These are phyloP conservation scores for Chrysanthemum makinoi DNA, from an alignment of 129 eudicot species.

Conservation along the genomic window DNA sequence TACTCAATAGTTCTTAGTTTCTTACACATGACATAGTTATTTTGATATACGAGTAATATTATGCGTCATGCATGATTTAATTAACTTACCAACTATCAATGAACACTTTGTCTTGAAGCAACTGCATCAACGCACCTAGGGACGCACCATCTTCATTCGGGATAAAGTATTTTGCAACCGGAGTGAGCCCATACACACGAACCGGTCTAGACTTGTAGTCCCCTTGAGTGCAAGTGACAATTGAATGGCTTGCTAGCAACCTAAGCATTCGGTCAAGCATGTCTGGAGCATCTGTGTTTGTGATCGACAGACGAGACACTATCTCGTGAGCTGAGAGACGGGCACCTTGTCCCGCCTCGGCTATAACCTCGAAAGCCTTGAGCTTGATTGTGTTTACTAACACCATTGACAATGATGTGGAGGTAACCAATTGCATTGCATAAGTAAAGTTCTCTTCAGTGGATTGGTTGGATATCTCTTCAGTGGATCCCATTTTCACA, in stretches of 20 bases:
- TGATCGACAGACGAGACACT: conserved; percentile 21
- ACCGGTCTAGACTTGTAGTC: neutral
- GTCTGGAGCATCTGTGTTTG: conserved; percentile 23
- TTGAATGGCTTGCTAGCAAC: conserved; percentile 32
- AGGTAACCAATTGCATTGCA: conserved; percentile 25
- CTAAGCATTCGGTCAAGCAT: conserved; percentile 45
- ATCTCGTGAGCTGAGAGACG: conserved; percentile 15
- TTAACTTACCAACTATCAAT: conserved; percentile 27
- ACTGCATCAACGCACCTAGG: conserved; percentile 23
- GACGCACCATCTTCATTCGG: conserved; percentile 27
- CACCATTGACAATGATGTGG: conserved; percentile 30
- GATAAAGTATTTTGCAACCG: conserved; percentile 21
- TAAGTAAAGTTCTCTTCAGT: conserved; percentile 2
- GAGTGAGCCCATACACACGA: conserved; percentile 28
- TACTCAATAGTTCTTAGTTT: no score
- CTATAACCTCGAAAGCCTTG: conserved; percentile 19
- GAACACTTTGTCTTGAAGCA: conserved; percentile 24
- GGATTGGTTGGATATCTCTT: neutral
- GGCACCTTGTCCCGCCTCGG: conserved; percentile 18
- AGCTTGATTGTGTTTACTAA: conserved; percentile 21
- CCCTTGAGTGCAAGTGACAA: conserved; percentile 26
- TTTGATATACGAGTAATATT: no score
- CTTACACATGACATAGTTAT: no score
- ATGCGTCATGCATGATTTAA: no score
- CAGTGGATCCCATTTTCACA: conserved; percentile 13